Percentiles rank a stretch among this genome's conserved stretches.
These are phyloP conservation scores for Rhizopogon salebrosus DNA, from an alignment of 768 basidiomycete genomes.

Conservation along the genomic window DNA sequence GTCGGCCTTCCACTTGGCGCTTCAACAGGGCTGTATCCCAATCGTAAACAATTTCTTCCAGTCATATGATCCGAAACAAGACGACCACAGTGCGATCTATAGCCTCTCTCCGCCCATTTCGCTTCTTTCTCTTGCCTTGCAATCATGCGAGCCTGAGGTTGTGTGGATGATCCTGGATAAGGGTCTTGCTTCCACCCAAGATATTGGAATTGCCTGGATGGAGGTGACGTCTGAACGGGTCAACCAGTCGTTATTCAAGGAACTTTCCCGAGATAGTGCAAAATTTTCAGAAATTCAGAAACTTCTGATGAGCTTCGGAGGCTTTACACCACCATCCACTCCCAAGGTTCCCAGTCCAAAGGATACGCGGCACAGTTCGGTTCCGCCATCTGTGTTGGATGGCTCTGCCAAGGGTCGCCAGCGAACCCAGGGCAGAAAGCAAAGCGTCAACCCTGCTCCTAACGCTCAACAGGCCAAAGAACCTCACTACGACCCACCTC, in stretches of 20 bases:
- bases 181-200: conserved; percentile 42
- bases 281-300: conserved; percentile 47
- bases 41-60: conserved; percentile 61
- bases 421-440: not conserved
- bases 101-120: conserved; percentile 32
- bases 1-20: conserved; percentile 64
- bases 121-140: conserved; percentile 51
- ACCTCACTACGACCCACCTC: not conserved
- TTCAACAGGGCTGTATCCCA: conserved; percentile 45
- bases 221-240: conserved; percentile 36
- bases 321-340: conserved; percentile 42
- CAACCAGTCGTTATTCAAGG: conserved; percentile 19
- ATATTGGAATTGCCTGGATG: conserved; percentile 48
- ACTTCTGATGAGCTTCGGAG: conserved; percentile 47
- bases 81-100: conserved; percentile 49
- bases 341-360: conserved; percentile 13
- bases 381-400: not conserved
- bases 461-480: not conserved
- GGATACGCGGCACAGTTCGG: conserved; percentile 5
- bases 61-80: conserved; percentile 47
- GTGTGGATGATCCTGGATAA: conserved; percentile 62
- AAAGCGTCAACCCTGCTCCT: not conserved
- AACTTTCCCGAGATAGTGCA: conserved; percentile 20
- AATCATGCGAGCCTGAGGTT: conserved; percentile 57
- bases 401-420: conserved; percentile 7